A percentile compares a stretch with the other conserved stretches of the same genome.
phyloP scores from a whole-genome alignment of 2,329 filamentous ascomycete species.

The Colletotrichum cordylinicola region DNA sequence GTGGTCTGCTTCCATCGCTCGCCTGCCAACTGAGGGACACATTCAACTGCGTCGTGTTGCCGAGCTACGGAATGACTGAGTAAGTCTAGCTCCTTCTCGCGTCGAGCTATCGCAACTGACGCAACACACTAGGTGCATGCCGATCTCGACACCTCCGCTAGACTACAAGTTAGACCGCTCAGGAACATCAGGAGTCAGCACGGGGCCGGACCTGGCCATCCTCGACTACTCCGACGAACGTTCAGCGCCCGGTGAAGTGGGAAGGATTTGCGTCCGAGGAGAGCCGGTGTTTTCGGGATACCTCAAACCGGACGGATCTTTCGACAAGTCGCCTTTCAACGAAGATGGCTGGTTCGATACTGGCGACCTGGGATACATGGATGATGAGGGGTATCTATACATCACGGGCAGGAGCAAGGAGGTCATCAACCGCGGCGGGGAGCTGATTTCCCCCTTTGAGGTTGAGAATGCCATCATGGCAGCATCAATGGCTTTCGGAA shows the following conservation, averaged over 20 bases:
- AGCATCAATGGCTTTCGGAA: conserved; percentile 45
- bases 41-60: conserved; percentile 57
- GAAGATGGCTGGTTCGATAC: conserved; percentile 59
- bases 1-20: conserved; percentile 56
- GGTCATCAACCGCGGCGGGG: conserved; percentile 62
- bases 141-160: conserved; percentile 61
- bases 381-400: conserved; percentile 55
- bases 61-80: conserved; percentile 66
- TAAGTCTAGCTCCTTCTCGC: conserved; percentile 24
- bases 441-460: conserved; percentile 65
- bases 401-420: conserved; percentile 62
- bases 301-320: conserved; percentile 44
- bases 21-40: conserved; percentile 53
- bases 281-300: conserved; percentile 58
- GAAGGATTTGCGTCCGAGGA: conserved; percentile 56
- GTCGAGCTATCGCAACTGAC: background rate
- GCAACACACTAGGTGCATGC: conserved; percentile 50
- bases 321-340: conserved; percentile 53
- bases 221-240: conserved; percentile 45
- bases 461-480: conserved; percentile 62
- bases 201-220: conserved; percentile 57
- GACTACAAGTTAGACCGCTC: conserved; percentile 55
- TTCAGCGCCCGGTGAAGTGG: conserved; percentile 40
- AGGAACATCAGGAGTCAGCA: conserved; percentile 58
- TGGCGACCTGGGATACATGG: conserved; percentile 59